phyloP scores from a whole-genome alignment of 2,329 filamentous ascomycete genomes.

The Neoscytalidium dimidiatum region DNA sequence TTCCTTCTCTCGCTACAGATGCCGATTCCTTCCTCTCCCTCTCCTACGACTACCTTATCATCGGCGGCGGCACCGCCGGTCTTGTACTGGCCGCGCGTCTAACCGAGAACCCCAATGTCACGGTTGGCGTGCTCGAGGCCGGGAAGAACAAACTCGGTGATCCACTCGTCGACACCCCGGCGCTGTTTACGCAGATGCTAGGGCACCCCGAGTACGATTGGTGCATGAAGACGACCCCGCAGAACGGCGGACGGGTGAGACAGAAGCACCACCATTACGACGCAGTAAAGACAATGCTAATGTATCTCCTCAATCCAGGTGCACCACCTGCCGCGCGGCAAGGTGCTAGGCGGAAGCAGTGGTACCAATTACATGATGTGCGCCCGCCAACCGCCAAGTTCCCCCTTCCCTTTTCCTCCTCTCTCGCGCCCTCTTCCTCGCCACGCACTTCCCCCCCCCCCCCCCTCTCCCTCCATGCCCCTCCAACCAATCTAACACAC shows the following conservation, averaged over 20 bases:
- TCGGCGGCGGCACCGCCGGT: conserved; percentile 24
- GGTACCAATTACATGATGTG: conserved; percentile 31
- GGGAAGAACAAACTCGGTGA: conserved; percentile 29
- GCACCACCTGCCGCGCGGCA: conserved; percentile 26
- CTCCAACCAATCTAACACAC: conserved; percentile 17
- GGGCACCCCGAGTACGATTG: conserved; percentile 38
- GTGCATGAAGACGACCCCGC: conserved; percentile 33
- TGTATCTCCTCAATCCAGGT: too few relatives aligned
- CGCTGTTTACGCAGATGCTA: neutral
- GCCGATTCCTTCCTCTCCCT: conserved; percentile 8
- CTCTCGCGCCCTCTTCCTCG: neutral
- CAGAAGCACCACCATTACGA: too few relatives aligned
- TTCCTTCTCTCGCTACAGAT: conserved; percentile 25
- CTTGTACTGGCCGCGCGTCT: conserved; percentile 26
- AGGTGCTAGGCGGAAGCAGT: conserved; percentile 39
- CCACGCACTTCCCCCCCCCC: neutral
- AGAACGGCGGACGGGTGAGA: conserved; percentile 21
- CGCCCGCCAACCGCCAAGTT: too few relatives aligned
- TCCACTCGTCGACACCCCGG: conserved; percentile 27
- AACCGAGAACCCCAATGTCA: conserved; percentile 27
- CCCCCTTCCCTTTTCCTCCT: neutral
- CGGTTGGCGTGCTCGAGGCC: conserved; percentile 25
- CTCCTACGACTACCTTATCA: conserved; percentile 18
- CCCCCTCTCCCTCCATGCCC: neutral
- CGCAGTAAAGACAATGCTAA: too few relatives aligned